Base-by-base conservation (phyloP, 495 filamentous ascomycete species). In the Xylaria venustula region DNA sequence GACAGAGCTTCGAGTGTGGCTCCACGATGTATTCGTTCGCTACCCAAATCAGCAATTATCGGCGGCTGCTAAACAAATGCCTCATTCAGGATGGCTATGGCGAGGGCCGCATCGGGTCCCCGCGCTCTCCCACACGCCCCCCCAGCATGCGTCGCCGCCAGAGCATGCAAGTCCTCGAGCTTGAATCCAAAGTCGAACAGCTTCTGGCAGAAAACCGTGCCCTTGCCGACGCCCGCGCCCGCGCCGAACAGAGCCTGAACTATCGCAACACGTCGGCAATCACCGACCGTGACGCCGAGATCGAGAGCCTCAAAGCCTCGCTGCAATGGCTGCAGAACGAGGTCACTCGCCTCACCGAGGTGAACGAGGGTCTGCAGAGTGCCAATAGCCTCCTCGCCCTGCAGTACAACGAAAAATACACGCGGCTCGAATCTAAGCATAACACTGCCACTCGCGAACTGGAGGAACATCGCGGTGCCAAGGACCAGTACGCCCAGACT, bases 91-190 rank as follows among this genome's bases (percentile, higher is more conserved):
- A 97, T 85, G 93, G 90, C 75, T 96, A 86, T 81, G 94, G 95
- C 74, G 93, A 96, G 74, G 91, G 89, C 75, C 91, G 85, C 69
- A 90, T 87, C 65, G 80, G 81, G 68, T 95, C 91, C 69, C 92
- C 93, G 66, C 88, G 87, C 71, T 98, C 95, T 66, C 94, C 94
- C 52, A 96, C 92, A 65, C 90, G 95, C 73, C 93, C 93, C 71
- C 92, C 93, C 73, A 97, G 91, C 81, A 88, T 96, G 81, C 92
- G 93, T 61, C 91, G 91, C 70, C 89, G 92, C 62, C 94, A 94
- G 74, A 97, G 92, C 81, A 90, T 97, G 88, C 94, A 97, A 76
- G 86, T 98, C 51, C 82, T 95, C 46, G 92, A 98, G 57, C 84
- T 98, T 68, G 82, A 85, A 67, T 69, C 81, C 32, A 83, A 81